Base-by-base conservation (phyloP, 306 rosid species). In the Spatholobus suberectus region DNA sequence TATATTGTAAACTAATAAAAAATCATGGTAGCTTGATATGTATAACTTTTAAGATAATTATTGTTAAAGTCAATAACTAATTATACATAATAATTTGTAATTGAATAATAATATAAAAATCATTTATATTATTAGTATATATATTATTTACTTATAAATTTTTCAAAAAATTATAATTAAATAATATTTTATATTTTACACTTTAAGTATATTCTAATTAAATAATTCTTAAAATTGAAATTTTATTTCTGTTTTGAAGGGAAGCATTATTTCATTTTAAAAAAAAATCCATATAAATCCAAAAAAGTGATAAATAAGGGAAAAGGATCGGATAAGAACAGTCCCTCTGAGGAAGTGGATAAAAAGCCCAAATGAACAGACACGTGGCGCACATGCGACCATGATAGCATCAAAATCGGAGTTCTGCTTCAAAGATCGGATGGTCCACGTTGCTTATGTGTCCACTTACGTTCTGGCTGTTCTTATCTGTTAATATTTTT, bases 301-400 rank as follows among this genome's bases (percentile, higher is more conserved):
- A 29, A 20, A 18, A 68, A 40, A 3, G 14, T 21, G 34, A 68
- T 40, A 10, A 41, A 29, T 2, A 10, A 17, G 35, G 3, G 5
- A 37, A 3, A 17, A 2, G 9, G 15, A 71, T 55, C 1, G 40
- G 77, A 80, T 58, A 70, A 43, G 72, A 44, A 43, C 13, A 44
- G 26, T 34, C 8, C 10, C 20, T 35, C 41, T 38, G 6, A 12
- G 47, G 26, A 79, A 49, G 51, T 11, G 78, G 79, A 61, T n/a
- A 74, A 74, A 63, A 58, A 18, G 14, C 5, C 15, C 4, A 34
- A 6, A 12, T 26, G 1, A 20, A 23, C 1, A 0, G 51, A 74
- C 81, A 84, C 73, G 59, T 57, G 84, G 65, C 73, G 0, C 0
- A 1, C 63, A 14, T 38, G 70, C 83, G 37, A 13, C 20, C 11